These are phyloP conservation scores for Quillaja saponaria DNA, from an alignment of 306 rosid species.

Conservation along the genomic window DNA sequence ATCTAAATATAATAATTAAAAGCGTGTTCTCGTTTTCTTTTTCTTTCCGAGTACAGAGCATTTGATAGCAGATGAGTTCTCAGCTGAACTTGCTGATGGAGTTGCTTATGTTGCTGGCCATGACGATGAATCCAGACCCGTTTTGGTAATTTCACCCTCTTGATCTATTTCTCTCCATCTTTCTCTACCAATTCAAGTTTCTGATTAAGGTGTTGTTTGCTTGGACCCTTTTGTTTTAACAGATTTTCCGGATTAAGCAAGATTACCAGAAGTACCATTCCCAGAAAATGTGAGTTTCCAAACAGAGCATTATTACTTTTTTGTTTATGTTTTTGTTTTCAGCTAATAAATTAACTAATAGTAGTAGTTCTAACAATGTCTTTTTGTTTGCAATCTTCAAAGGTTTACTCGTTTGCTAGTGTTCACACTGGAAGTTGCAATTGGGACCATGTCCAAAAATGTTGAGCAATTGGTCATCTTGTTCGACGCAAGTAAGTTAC, in stretches of 20 bases:
- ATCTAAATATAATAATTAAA: background rate
- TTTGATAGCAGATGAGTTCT: slow-evolving; percentile 95
- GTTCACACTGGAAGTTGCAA: slow-evolving; percentile 90
- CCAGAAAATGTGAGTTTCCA: slow-evolving; percentile 76
- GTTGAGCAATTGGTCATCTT: slow-evolving; percentile 79
- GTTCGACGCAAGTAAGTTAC: slow-evolving; percentile 86
- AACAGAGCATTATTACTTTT: slow-evolving; percentile 12
- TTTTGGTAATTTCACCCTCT: slow-evolving; percentile 54
- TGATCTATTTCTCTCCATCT: background rate
- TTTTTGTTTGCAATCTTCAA: slow-evolving; percentile 1
- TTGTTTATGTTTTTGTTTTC: background rate
- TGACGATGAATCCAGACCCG: slow-evolving; percentile 89
- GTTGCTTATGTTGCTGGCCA: slow-evolving; percentile 89
- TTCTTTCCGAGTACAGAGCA: slow-evolving; percentile 45
- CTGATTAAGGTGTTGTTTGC: background rate
- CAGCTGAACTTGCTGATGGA: slow-evolving; percentile 91
- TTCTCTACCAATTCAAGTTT: too few relatives aligned
- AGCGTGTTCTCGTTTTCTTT: too few relatives aligned
- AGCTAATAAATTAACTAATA: background rate
- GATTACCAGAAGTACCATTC: slow-evolving; percentile 90
- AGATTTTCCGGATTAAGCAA: slow-evolving; percentile 93
- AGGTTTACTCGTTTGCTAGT: slow-evolving; percentile 88
- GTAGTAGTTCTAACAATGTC: background rate
- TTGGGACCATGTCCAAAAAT: slow-evolving; percentile 82
- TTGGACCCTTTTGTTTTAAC: slow-evolving; percentile 12